These are phyloP conservation scores for Cladosporium velox DNA, from an alignment of 2,329 filamentous ascomycete genomes.

Conservation along the genomic window DNA sequence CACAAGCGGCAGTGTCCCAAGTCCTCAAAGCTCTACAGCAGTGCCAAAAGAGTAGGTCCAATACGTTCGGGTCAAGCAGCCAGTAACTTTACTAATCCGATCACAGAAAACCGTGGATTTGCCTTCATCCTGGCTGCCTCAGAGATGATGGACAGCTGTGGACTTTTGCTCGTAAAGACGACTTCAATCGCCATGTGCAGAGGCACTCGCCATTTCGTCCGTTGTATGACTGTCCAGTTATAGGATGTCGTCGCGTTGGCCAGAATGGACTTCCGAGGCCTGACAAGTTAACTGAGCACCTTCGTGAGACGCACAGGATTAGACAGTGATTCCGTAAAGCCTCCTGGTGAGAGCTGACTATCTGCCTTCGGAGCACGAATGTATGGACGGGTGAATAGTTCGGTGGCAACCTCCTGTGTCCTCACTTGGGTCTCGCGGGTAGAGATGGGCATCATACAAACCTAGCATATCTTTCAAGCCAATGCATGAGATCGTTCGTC, in stretches of 20 bases:
- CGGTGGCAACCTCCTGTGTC: not conserved
- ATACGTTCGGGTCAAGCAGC: not conserved
- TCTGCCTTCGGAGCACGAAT: not conserved
- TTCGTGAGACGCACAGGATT: conserved; percentile 50
- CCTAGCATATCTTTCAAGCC: not conserved
- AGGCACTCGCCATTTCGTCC: conserved; percentile 23
- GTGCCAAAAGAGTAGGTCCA: not conserved
- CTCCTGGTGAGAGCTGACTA: not conserved
- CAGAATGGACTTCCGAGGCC: conserved; percentile 54
- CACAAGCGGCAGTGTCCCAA: not conserved
- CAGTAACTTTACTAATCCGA: not conserved
- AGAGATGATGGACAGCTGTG: not conserved
- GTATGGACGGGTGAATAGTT: not conserved
- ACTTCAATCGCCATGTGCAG: conserved; percentile 49
- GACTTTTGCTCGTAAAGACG: conserved; percentile 41
- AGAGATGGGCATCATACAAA: not conserved
- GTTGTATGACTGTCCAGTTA: conserved; percentile 46
- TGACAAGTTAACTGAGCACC: conserved; percentile 58
- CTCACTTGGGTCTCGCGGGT: not conserved
- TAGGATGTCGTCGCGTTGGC: conserved; percentile 46
- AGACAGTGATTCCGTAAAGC: not conserved
- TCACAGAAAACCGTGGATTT: not conserved
- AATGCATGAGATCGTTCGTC: not conserved
- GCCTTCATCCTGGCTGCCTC: conserved; percentile 3
- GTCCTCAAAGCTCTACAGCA: not conserved